A percentile compares a stretch with the other conserved stretches of the same genome.
phyloP scores from a whole-genome alignment of 176 grass and related monocot genomes.

The Oryza glaberrima region DNA sequence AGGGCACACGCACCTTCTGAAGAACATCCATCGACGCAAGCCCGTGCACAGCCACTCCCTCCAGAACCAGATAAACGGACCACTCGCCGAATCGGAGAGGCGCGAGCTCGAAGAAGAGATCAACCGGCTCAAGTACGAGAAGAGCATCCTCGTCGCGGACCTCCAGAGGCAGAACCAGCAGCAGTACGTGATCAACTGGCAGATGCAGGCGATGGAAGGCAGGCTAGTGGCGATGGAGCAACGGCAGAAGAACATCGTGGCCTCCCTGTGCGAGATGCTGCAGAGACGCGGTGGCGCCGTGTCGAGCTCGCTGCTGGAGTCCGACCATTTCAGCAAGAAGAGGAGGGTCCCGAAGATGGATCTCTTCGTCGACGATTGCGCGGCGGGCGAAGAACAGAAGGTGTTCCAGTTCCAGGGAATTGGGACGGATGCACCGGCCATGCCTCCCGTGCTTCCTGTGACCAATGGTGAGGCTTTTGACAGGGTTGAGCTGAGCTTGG shows the following conservation, averaged over 20 bases:
- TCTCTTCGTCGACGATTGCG: conserved; percentile 31
- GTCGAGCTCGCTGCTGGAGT: background rate
- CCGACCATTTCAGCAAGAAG: conserved; percentile 66
- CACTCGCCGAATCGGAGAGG: conserved; percentile 49
- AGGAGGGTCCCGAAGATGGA: conserved; percentile 59
- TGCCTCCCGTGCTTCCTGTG: conserved; percentile 4
- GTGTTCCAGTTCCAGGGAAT: background rate
- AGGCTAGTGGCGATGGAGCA: conserved; percentile 56
- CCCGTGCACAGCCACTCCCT: conserved; percentile 85
- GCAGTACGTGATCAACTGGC: conserved; percentile 52
- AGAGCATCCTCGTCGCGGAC: conserved; percentile 43
- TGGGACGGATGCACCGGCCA: background rate
- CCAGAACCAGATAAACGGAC: conserved; percentile 50
- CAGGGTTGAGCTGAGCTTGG: conserved; percentile 77
- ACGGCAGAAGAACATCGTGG: conserved; percentile 51
- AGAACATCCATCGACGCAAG: conserved; percentile 79
- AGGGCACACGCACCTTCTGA: conserved; percentile 71
- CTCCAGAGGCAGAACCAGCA: conserved; percentile 62
- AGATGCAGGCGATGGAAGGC: conserved; percentile 74
- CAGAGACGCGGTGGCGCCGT: conserved; percentile 33
- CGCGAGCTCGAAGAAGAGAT: conserved; percentile 75
- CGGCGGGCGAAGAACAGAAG: background rate
- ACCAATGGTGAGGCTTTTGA: conserved; percentile 47
- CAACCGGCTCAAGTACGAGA: conserved; percentile 68
- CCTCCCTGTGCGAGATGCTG: conserved; percentile 49